phyloP scores from a whole-genome alignment of 257 asterid genomes.

The Haberlea rhodopensis region DNA sequence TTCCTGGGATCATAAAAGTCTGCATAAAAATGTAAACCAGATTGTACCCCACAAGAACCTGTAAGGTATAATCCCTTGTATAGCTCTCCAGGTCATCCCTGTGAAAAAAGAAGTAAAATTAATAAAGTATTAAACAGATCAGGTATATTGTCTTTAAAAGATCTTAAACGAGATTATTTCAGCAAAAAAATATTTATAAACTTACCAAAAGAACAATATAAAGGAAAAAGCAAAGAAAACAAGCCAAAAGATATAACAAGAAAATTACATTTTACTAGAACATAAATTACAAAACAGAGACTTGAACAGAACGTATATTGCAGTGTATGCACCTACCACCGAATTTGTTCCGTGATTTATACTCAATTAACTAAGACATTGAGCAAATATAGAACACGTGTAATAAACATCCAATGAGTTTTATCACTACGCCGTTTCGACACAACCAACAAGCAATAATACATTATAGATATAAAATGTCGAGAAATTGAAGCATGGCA shows the following conservation, averaged over 20 bases:
- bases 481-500: not conserved
- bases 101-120: constrained; percentile 15
- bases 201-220: not conserved
- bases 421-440: too few species aligned
- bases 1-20: constrained; percentile 98
- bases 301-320: not conserved
- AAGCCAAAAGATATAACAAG: not conserved
- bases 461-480: too few species aligned
- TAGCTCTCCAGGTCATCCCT: constrained; percentile 94
- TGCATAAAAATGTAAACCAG: constrained; percentile 92
- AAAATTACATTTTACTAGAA: not conserved
- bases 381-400: not conserved
- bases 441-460: not conserved
- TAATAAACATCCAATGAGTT: not conserved
- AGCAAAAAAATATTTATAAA: not conserved
- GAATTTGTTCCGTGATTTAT: too few species aligned
- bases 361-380: not conserved
- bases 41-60: constrained; percentile 89
- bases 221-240: not conserved
- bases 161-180: constrained; percentile 1
- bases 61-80: constrained; percentile 83
- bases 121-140: not conserved
- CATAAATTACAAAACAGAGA: not conserved
- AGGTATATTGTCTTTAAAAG: not conserved
- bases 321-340: not conserved